Base-by-base conservation (phyloP, 148 eudicot species). In the Polygonum maritimum region DNA sequence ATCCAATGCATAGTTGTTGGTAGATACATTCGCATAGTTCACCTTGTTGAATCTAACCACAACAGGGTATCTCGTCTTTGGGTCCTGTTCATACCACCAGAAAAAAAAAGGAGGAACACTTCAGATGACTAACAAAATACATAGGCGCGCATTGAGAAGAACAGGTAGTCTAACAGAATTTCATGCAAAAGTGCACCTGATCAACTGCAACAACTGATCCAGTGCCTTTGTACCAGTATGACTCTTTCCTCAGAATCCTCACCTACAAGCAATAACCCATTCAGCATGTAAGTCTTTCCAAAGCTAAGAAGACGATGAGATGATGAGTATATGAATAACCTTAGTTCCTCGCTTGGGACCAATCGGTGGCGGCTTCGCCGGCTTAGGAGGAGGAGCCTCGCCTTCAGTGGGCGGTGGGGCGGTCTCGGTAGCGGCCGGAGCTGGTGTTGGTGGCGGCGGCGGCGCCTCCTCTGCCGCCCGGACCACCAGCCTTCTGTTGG, bases 1-100 rank as follows among this genome's bases (percentile, higher is more conserved):
- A 83, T 94, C 98, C 80, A 94, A 77, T 54, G 98, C 98, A 36
- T 89, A 94, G 90, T 94, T 94, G 97, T 91, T 94, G 71, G 98
- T 94, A 0, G 98, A 91, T 77, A 91, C 89, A 83, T 90, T 91
- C 0, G 97, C 97, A 73, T 94, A 94, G 58, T 94, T 94, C 71
- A 94, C 98, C 83, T 94, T 94, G 88, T 81, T 91, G 86, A 94
- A 94, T 74, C 97, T 65, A 76, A 94, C 98, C 77, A 94, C 98
- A 19, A 91, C 98, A 0, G 97, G 98, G 88, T 91, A 89, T 39
- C 97, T 87, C 70, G 88, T 88, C 60, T 84, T 94, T 0, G 97
- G 98, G 22, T 94, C 97, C 98, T 93, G 81, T 82, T 54, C 31
- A 63, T 15, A 58, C 52, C 57, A 54, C 26, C 8, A 73, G 22